Base-by-base conservation (phyloP, 305 asterid genomes). In the Plantago coronopus region DNA sequence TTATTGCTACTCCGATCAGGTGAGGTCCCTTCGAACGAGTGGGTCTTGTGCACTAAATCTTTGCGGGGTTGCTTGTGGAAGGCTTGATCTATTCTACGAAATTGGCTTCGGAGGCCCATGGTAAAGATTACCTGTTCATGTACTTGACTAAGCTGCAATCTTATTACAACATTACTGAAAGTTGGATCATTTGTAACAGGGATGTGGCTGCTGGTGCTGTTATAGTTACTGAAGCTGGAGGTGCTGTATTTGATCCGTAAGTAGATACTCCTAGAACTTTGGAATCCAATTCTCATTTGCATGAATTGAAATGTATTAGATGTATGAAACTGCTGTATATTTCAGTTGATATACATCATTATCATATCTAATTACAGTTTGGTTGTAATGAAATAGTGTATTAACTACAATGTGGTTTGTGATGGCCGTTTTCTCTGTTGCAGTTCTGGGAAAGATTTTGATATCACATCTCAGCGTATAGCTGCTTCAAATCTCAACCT, bases 121-220 rank as follows among this genome's bases (percentile, higher is more conserved):
- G 88, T 84, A 79, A 72, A 76, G 51, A 60, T 53, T 19, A 10
- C 47, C 27, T 2, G 27, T 54, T 21, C 2, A 29, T 14, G 14
- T 45, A n/a, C 38, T 59, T 17, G 22, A 62, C 13, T 63, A 45
- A 58, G 34, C 29, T 59, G 5, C 29, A 61, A 65, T 54, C 53
- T 48, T 27, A 27, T 5, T 31, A 31, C 44, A 48, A 43, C 40
- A 64, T 46, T 49, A 50, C 54, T 71, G 65, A 66, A 25, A 12
- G 7, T 57, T 69, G 29, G 46, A 29, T 38, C 61, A 44, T 67
- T 17, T 62, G 43, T 56, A n/a, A 57, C 79, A 87, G 95, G 97
- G 99, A 93, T 73, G 87, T 93, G 51, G 96, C 99, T 12, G 97
- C 90, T 45, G 99, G 97, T 47, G 96, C 94, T 71, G 75, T 93